Evolutionary conservation across 192 early-diverging fungal species (phyloP).

Genomic region (Backusella tuberculispora): DNA sequence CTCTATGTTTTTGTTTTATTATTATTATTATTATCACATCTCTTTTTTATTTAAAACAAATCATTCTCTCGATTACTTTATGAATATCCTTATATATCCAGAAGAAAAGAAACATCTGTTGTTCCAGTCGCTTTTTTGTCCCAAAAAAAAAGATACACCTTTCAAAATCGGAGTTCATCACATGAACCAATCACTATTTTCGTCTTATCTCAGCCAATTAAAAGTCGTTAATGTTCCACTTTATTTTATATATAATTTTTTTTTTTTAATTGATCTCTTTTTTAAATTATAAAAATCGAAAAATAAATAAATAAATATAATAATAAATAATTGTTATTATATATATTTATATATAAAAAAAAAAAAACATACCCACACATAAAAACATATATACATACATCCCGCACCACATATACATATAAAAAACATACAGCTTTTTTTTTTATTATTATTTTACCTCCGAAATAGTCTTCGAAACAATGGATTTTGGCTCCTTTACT

Average conservation of each 20-base stretch:
- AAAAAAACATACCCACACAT: background rate
- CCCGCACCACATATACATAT: background rate
- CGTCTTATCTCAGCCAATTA: background rate
- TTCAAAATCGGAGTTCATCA: background rate
- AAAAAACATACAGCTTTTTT: background rate
- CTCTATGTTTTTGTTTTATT: too few relatives aligned
- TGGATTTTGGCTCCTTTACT: conserved; percentile 33
- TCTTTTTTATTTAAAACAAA: too few relatives aligned
- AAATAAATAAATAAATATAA: background rate
- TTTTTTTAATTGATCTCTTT: background rate
- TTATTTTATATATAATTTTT: background rate
- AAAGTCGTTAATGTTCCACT: background rate
- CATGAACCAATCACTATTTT: background rate
- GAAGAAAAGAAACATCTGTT: too few relatives aligned
- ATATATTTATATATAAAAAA: too few relatives aligned
- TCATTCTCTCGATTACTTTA: too few relatives aligned
- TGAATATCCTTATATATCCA: too few relatives aligned
- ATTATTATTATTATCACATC: too few relatives aligned
- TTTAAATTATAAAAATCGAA: background rate
- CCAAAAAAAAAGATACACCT: background rate
- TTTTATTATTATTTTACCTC: background rate
- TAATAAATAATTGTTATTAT: conserved; percentile 1
- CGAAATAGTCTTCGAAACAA: conserved; percentile 2
- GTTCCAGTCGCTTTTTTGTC: background rate
- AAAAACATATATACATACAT: background rate